Evolutionary conservation across 2,329 filamentous ascomycete species (phyloP).

Genomic region (Rhexocercosporidium sp.): DNA sequence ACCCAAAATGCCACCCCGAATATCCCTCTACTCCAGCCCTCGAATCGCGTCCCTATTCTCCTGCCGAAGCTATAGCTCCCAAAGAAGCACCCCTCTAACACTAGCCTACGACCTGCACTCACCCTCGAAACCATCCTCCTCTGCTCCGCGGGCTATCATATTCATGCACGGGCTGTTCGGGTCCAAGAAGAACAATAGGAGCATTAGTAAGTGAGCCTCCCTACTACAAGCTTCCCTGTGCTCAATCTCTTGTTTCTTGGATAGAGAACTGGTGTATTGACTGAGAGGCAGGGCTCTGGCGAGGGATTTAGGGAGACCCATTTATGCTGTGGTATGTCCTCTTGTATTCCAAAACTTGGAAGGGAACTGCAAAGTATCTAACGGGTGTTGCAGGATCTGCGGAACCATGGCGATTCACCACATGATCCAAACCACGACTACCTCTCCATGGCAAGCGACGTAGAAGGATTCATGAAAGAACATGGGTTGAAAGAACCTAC

Average conservation of each 20-base stretch:
- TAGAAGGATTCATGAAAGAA: conserved; percentile 76
- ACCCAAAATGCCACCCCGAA: conserved; percentile 17
- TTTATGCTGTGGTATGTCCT: conserved; percentile 77
- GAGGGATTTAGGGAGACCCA: conserved; percentile 76
- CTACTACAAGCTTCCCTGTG: background rate
- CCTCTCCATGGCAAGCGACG: conserved; percentile 78
- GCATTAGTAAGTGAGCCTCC: conserved; percentile 80
- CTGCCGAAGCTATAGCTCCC: conserved; percentile 10
- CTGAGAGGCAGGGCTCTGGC: conserved; percentile 69
- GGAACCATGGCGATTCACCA: conserved; percentile 92
- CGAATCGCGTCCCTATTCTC: conserved; percentile 18
- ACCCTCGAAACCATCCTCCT: conserved; percentile 53
- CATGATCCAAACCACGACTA: conserved; percentile 82
- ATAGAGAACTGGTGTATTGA: conserved; percentile 23
- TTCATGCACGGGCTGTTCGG: conserved; percentile 94
- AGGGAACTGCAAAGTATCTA: too few species aligned
- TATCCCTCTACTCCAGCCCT: conserved; percentile 8
- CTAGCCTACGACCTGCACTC: conserved; percentile 72
- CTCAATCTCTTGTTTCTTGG: background rate
- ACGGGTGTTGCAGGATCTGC: conserved; percentile 67
- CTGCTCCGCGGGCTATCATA: conserved; percentile 68
- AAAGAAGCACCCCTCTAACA: conserved; percentile 25
- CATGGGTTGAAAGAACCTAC: conserved; percentile 74
- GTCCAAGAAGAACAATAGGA: conserved; percentile 93
- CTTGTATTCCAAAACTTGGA: too few species aligned